Conservation (phyloP, 352 stramenopile species). For the Pythium biforme region DNA sequence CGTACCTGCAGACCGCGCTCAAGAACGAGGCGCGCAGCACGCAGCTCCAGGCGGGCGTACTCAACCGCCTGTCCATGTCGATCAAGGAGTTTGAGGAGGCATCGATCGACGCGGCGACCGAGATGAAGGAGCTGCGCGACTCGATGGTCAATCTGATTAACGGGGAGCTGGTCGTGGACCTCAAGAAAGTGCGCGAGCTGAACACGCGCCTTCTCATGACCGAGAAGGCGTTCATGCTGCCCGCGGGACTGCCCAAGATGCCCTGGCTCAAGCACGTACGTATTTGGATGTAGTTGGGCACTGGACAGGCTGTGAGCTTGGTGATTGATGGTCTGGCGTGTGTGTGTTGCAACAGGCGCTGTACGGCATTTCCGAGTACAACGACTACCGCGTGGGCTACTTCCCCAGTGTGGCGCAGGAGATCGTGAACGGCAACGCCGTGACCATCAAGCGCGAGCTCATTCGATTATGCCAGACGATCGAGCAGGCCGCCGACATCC, state of each 20-base stretch:
- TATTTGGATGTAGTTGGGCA: conserved; percentile 13
- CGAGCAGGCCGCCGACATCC: conserved; percentile 69
- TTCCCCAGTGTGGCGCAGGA: conserved; percentile 77
- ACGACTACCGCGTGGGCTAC: conserved; percentile 77
- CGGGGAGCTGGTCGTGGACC: conserved; percentile 62
- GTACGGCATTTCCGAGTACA: conserved; percentile 82
- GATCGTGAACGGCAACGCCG: conserved; percentile 60
- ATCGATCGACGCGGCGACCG: conserved; percentile 44
- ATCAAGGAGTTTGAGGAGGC: conserved; percentile 64
- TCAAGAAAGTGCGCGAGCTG: conserved; percentile 79
- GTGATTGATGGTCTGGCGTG: neutral
- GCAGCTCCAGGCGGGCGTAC: conserved; percentile 16
- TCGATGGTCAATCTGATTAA: conserved; percentile 59
- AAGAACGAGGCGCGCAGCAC: conserved; percentile 23
- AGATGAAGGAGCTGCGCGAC: conserved; percentile 61
- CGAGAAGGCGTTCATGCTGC: conserved; percentile 76
- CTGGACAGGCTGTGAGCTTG: too few species aligned
- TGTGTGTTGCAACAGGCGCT: conserved; percentile 37
- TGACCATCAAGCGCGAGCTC: conserved; percentile 78
- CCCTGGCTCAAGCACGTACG: conserved; percentile 84
- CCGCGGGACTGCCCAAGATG: conserved; percentile 59
- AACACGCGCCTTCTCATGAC: conserved; percentile 84
- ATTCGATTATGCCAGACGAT: conserved; percentile 77
- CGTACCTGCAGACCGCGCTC: conserved; percentile 52
- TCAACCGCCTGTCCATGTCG: conserved; percentile 53